phyloP scores from a whole-genome alignment of 2,329 filamentous ascomycete species.

The Curvularia hawaiiensis region DNA sequence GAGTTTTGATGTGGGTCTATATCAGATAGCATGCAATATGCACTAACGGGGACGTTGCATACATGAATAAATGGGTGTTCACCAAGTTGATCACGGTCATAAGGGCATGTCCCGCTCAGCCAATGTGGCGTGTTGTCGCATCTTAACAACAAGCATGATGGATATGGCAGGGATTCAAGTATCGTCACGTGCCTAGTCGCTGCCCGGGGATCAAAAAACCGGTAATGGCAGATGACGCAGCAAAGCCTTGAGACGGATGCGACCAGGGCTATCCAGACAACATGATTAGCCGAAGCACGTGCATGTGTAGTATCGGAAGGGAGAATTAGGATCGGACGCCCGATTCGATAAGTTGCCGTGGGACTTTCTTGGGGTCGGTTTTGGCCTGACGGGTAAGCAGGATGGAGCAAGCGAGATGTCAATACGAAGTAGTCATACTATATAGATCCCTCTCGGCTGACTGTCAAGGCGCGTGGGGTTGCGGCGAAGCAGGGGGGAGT shows the following conservation, averaged over 20 bases:
- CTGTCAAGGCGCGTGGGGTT: background rate
- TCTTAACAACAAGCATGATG: background rate
- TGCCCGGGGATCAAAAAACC: background rate
- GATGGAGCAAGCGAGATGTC: no score
- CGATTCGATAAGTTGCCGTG: no score
- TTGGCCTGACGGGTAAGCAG: no score
- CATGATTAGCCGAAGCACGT: conserved; percentile 10
- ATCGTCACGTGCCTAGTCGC: background rate
- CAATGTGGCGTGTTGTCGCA: no score
- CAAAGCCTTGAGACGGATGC: background rate
- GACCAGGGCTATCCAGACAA: background rate
- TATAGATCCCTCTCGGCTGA: background rate
- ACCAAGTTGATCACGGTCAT: background rate
- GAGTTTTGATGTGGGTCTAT: no score
- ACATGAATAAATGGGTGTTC: background rate
- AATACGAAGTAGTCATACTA: background rate
- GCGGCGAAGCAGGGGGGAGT: background rate
- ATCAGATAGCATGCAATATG: no score
- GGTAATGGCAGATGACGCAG: background rate
- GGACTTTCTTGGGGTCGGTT: no score
- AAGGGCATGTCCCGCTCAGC: background rate
- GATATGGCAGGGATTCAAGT: background rate
- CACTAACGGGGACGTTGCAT: no score
- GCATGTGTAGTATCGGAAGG: background rate
- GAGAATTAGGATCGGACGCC: no score